A percentile compares a stretch with the other conserved stretches of the same genome.
Conservation (phyloP, 225 moss, liverwort and hornwort species). For the Pseudisothecium myosuroides region DNA sequence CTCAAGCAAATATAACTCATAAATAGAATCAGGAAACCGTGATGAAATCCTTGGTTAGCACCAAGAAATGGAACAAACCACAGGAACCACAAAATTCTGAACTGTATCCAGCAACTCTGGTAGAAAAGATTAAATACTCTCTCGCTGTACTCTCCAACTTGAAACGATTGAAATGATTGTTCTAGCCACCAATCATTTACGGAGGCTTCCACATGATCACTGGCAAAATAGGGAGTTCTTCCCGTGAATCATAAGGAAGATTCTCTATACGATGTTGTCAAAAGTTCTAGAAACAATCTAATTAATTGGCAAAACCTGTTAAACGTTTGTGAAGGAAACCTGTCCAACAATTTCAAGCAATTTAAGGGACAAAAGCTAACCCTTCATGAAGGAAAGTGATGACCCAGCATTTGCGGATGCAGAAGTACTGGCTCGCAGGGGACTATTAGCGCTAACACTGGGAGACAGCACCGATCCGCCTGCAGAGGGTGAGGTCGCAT, state of each 20-base stretch:
- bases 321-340: neutral
- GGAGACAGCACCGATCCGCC: neutral
- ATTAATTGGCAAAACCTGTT: neutral
- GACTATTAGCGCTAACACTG: neutral
- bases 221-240: neutral
- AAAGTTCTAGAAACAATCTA: neutral
- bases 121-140: neutral
- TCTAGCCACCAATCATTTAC: neutral
- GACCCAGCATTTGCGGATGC: constrained; percentile 65
- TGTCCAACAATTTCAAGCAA: neutral
- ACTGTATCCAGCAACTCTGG: neutral
- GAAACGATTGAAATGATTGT: neutral
- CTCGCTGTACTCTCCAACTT: neutral
- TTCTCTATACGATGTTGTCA: neutral
- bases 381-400: constrained; percentile 76
- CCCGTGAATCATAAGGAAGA: neutral
- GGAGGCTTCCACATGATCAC: neutral
- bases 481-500: neutral
- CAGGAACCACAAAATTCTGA: neutral
- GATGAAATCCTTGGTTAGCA: neutral
- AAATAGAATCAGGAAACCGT: neutral
- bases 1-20: neutral
- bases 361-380: constrained; percentile 4
- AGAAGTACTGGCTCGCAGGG: constrained; percentile 3
- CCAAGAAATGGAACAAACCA: neutral